Conservation (phyloP, 1,139 yeast genomes). For the Maudiozyma humilis region DNA sequence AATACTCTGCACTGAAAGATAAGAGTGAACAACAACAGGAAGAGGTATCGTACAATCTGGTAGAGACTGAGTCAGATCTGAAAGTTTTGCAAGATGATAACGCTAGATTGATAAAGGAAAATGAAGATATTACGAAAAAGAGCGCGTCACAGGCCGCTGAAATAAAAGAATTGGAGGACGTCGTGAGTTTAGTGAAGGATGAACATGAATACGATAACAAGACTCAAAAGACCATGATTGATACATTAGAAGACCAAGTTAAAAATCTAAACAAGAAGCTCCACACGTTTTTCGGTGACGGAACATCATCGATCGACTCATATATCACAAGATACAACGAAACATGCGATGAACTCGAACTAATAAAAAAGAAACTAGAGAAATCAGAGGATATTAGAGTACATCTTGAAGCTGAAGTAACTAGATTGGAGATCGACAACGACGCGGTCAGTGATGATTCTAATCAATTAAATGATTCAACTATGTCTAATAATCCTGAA, state of each 20-base stretch:
- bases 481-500: too few relatives aligned
- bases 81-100: slow-evolving; percentile 10
- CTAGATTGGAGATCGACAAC: background rate
- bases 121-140: slow-evolving; percentile 12
- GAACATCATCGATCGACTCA: slow-evolving; percentile 30
- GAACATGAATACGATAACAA: slow-evolving; percentile 55
- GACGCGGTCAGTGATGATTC: background rate
- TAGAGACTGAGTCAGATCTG: slow-evolving; percentile 6
- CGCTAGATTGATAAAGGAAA: slow-evolving; percentile 10
- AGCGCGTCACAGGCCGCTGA: slow-evolving; percentile 28
- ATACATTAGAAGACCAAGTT: slow-evolving; percentile 43
- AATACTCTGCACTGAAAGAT: slow-evolving; percentile 34
- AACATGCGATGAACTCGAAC: slow-evolving; percentile 30
- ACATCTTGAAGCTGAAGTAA: slow-evolving; percentile 2
- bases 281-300: background rate
- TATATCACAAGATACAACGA: slow-evolving; percentile 17
- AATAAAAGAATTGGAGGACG: slow-evolving; percentile 42
- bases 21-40: slow-evolving; percentile 36
- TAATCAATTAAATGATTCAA: background rate
- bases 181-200: slow-evolving; percentile 37
- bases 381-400: background rate
- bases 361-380: background rate
- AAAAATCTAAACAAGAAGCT: slow-evolving; percentile 18
- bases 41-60: slow-evolving; percentile 18
- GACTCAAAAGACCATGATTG: slow-evolving; percentile 54